Conservation (phyloP, 164 flowering plant genomes). For the Macadamia tetraphylla region DNA sequence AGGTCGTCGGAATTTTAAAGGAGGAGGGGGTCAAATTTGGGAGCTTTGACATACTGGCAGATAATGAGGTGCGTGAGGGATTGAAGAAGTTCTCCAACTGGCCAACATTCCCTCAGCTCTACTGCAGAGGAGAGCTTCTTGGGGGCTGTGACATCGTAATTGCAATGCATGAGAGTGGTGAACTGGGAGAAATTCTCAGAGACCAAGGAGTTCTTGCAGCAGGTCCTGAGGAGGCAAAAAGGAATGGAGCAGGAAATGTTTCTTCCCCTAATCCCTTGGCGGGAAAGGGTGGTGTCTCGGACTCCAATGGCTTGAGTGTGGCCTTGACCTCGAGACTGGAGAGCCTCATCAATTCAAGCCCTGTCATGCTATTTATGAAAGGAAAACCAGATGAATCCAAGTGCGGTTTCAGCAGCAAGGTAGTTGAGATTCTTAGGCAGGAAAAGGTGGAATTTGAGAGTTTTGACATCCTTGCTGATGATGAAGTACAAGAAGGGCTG, state of each 20-base stretch:
- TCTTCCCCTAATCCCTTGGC: background rate
- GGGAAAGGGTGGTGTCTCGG: constrained; percentile 47
- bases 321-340: constrained; percentile 42
- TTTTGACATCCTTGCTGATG: constrained; percentile 80
- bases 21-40: constrained; percentile 76
- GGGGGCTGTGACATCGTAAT: constrained; percentile 85
- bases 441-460: constrained; percentile 68
- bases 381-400: constrained; percentile 83
- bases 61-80: constrained; percentile 84
- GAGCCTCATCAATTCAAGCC: constrained; percentile 49
- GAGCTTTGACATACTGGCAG: constrained; percentile 74
- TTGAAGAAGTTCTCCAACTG: constrained; percentile 81
- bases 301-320: constrained; percentile 53
- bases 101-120: constrained; percentile 96
- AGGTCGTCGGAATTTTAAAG: constrained; percentile 71
- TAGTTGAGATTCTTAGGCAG: constrained; percentile 71
- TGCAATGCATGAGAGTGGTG: constrained; percentile 92
- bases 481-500: constrained; percentile 89
- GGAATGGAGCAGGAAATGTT: constrained; percentile 15
- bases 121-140: constrained; percentile 86
- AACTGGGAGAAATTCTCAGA: constrained; percentile 60
- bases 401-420: constrained; percentile 90
- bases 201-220: constrained; percentile 49
- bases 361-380: constrained; percentile 89
- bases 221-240: constrained; percentile 19